Conservation (phyloP, 345 rosid species). For the Rhodamnia argentea region DNA sequence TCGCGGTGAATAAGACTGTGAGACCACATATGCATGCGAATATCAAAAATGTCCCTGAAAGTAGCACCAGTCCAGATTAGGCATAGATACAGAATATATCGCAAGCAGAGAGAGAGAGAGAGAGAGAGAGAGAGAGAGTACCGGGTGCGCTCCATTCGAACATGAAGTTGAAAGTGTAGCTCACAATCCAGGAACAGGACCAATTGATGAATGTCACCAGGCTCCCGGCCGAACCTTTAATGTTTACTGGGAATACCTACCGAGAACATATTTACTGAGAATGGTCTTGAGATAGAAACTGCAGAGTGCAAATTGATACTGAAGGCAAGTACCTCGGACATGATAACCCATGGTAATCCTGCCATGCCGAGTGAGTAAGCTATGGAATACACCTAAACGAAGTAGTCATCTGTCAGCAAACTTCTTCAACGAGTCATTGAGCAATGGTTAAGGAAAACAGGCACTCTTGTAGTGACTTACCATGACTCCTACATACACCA, state of each 20-base stretch:
- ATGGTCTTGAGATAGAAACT: background rate
- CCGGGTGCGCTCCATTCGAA: conserved; percentile 42
- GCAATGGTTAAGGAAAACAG: background rate
- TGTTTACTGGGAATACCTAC: conserved; percentile 47
- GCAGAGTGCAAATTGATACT: background rate
- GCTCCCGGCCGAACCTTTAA: conserved; percentile 50
- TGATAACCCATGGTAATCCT: conserved; percentile 14
- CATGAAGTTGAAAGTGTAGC: conserved; percentile 44
- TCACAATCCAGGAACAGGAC: conserved; percentile 32
- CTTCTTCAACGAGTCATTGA: background rate
- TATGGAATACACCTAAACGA: background rate
- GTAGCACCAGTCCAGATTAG: background rate
- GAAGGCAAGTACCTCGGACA: conserved; percentile 12
- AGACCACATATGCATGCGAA: conserved; percentile 14
- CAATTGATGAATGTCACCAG: conserved; percentile 31
- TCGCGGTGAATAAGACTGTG: conserved; percentile 25
- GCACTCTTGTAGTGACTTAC: conserved; percentile 5
- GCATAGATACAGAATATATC: background rate
- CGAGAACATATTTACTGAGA: background rate
- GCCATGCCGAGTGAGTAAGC: conserved; percentile 4
- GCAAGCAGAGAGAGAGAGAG: background rate
- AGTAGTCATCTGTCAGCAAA: background rate
- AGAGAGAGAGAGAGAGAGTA: background rate
- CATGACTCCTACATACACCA: conserved; percentile 18
- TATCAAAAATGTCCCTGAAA: conserved; percentile 48